Base-by-base conservation (phyloP, 805 yeast genomes). In the Starmera pachycereana region DNA sequence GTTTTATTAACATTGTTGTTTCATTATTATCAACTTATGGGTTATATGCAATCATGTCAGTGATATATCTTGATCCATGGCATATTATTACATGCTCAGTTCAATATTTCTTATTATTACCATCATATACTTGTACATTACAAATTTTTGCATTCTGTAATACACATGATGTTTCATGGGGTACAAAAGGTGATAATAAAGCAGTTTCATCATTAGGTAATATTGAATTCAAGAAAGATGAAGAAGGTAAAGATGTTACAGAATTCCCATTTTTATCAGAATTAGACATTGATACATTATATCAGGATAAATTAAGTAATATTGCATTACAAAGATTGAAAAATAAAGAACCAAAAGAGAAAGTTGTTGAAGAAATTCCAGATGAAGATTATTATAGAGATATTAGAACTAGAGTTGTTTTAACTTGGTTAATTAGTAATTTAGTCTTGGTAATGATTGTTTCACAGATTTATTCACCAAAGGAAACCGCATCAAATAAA, bases 101-200 rank as follows among this genome's bases (percentile, higher is more conserved):
- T 6, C 98, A 90, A 60, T 90, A 92, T 67, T 84, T 90, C 63
- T 58, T 89, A 48, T 72, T 92, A 70, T 69, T 90, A 39, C 97
- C 98, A 22, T 81, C 94, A 0, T 90, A 88, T 58, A 83, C 94
- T 4, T 86, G 96, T 63, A 81, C 96, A 2, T 67, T 90, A 42
- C 97, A 90, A 62, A 88, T 92, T 43, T 90, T 88, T 65, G 97
- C 98, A 1, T 88, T 90, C 62, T 90, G 98, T 66, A 90, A 90
- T 60, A 90, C 97, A 3, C 97, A 90, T 63, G 98, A 90, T 68
- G 96, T 92, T 38, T 84, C 96, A 0, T 90, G 98, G 98, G 98
- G 98, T 62, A 90, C 98, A 2, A 90, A 90, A 58, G 98, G 98
- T 49, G 96, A 86, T 45, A 85, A 83, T 53, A 74, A 74, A 48